A percentile compares a stretch with the other conserved stretches of the same genome.
phyloP scores from a whole-genome alignment of 1,284 basidiomycete genomes.

The Fomitopsis schrenkii region DNA sequence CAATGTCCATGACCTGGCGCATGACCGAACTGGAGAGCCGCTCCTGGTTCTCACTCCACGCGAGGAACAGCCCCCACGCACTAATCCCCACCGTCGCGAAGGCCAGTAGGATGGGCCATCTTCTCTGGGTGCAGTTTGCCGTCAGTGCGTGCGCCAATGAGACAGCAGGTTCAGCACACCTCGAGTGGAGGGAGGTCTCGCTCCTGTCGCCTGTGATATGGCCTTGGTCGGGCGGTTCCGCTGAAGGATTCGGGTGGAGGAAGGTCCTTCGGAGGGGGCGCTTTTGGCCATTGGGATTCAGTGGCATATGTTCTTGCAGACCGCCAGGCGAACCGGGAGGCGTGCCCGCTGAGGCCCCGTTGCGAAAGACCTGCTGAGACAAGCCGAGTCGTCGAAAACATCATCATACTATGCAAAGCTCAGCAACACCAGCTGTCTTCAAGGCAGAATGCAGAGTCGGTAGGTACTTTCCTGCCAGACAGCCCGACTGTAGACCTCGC shows the following conservation, averaged over 20 bases:
- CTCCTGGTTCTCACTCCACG: slow-evolving; percentile 71
- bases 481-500: not conserved
- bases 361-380: not conserved
- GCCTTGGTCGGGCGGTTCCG: slow-evolving; percentile 29
- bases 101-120: slow-evolving; percentile 58
- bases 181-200: slow-evolving; percentile 41
- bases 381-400: not conserved
- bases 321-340: not conserved
- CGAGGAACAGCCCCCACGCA: slow-evolving; percentile 65
- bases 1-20: slow-evolving; percentile 55
- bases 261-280: slow-evolving; percentile 18
- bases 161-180: slow-evolving; percentile 23
- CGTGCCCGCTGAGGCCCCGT: not conserved
- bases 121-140: slow-evolving; percentile 28
- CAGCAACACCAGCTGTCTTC: not conserved
- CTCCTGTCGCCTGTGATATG: slow-evolving; percentile 32
- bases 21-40: slow-evolving; percentile 74
- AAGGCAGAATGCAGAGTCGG: not conserved
- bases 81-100: slow-evolving; percentile 49
- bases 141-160: not conserved
- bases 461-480: too few species aligned
- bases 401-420: not conserved
- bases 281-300: not conserved
- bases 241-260: slow-evolving; percentile 31
- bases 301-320: not conserved